Percentiles rank a stretch among this genome's conserved stretches.
Conservation (phyloP, 2,329 filamentous ascomycete genomes). For the Chrysoporthe austroafricana region DNA sequence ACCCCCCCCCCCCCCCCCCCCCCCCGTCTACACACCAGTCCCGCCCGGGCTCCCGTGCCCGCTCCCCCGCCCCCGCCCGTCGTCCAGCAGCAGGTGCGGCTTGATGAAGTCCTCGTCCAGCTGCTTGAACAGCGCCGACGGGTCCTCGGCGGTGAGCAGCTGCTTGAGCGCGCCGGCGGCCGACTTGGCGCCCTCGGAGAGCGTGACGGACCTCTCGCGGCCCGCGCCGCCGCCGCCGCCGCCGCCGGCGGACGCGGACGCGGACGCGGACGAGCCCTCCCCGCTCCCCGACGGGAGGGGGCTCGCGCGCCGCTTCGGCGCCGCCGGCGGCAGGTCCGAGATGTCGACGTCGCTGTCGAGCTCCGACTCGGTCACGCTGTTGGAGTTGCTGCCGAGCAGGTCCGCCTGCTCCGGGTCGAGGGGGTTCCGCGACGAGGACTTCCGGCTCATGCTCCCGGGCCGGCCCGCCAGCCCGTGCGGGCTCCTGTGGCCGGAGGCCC, state of each 20-base stretch:
- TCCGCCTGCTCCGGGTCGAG: constrained; percentile 61
- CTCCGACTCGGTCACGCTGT: constrained; percentile 59
- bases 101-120: constrained; percentile 97
- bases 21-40: constrained; percentile 8
- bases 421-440: constrained; percentile 51
- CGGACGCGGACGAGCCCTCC: constrained; percentile 24
- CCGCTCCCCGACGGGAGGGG: constrained; percentile 39
- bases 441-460: constrained; percentile 56
- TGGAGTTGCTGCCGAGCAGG: constrained; percentile 51
- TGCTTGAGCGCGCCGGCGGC: constrained; percentile 71
- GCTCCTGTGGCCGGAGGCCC: constrained; percentile 58
- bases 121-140: constrained; percentile 86
- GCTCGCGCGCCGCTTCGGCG: constrained; percentile 47
- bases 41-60: constrained; percentile 35
- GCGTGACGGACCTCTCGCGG: constrained; percentile 35
- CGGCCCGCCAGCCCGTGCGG: constrained; percentile 47
- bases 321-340: constrained; percentile 68
- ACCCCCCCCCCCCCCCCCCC: no score
- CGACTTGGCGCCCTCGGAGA: constrained; percentile 31
- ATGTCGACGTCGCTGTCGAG: constrained; percentile 67
- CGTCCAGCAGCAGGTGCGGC: constrained; percentile 83
- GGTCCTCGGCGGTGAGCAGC: constrained; percentile 83
- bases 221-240: constrained; percentile 12
- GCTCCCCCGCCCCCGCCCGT: constrained; percentile 44
- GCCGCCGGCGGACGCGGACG: neutral